phyloP scores from a whole-genome alignment of 2,329 filamentous ascomycete genomes.

The Alternaria sp. region DNA sequence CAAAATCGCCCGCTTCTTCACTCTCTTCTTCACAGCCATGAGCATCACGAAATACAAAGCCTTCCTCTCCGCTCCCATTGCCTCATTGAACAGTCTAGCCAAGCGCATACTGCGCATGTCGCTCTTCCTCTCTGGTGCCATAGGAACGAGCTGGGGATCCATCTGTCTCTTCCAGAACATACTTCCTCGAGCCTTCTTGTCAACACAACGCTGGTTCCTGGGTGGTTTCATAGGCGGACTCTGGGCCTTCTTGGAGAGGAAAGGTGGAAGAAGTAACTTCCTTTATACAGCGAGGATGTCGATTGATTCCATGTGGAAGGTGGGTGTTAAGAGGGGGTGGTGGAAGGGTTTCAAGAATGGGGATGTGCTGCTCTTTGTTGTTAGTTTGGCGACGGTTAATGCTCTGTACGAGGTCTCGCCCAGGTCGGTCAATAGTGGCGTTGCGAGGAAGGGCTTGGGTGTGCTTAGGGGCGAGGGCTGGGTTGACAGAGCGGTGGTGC shows the following conservation, averaged over 20 bases:
- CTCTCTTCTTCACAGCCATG: constrained; percentile 74
- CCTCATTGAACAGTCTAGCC: constrained; percentile 70
- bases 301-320: constrained; percentile 87
- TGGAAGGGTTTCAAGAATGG: constrained; percentile 84
- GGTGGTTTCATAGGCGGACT: constrained; percentile 84
- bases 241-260: constrained; percentile 79
- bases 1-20: constrained; percentile 75
- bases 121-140: constrained; percentile 79
- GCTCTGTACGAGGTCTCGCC: constrained; percentile 77
- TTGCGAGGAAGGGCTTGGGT: constrained; percentile 73
- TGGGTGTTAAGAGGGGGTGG: constrained; percentile 87
- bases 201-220: constrained; percentile 87
- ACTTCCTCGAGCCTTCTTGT: constrained; percentile 74
- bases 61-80: constrained; percentile 72
- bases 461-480: constrained; percentile 79
- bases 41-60: constrained; percentile 71
- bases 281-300: constrained; percentile 79
- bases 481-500: constrained; percentile 62
- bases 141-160: constrained; percentile 85
- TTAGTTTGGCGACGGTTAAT: constrained; percentile 78
- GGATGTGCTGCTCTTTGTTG: constrained; percentile 83
- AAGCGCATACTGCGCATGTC: constrained; percentile 75
- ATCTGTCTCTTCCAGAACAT: constrained; percentile 87
- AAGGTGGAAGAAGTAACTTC: constrained; percentile 67
- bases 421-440: constrained; percentile 68